phyloP scores from a whole-genome alignment of 805 yeast species.

The Tetrapisispora iriomotensis region DNA sequence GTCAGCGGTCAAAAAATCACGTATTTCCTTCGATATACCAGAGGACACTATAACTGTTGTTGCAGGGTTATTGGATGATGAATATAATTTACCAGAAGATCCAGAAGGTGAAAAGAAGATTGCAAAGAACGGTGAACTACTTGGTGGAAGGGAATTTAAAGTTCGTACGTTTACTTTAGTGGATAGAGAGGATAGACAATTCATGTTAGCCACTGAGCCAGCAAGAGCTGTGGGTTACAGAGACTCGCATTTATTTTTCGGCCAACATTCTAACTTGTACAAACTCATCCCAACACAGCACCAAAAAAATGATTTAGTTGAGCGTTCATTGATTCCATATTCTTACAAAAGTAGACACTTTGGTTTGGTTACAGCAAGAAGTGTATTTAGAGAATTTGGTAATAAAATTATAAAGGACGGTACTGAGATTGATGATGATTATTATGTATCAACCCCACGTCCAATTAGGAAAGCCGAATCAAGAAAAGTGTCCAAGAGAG shows the following conservation, averaged over 20 bases:
- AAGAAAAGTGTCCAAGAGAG: slow-evolving; percentile 5
- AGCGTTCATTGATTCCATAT: slow-evolving; percentile 72
- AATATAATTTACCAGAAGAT: slow-evolving; percentile 67
- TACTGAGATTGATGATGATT: slow-evolving; percentile 73
- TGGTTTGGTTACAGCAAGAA: slow-evolving; percentile 82
- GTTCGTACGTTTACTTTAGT: slow-evolving; percentile 55
- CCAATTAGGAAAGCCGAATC: slow-evolving; percentile 46
- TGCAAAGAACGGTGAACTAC: slow-evolving; percentile 52
- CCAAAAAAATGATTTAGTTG: slow-evolving; percentile 75
- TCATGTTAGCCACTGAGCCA: slow-evolving; percentile 92
- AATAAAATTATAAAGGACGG: slow-evolving; percentile 76
- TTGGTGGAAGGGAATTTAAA: slow-evolving; percentile 66
- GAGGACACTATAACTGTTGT: background rate
- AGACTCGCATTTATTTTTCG: slow-evolving; percentile 82
- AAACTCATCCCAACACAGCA: slow-evolving; percentile 65
- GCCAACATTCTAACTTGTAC: slow-evolving; percentile 67
- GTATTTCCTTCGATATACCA: slow-evolving; percentile 4
- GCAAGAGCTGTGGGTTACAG: slow-evolving; percentile 92
- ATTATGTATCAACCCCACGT: slow-evolving; percentile 53
- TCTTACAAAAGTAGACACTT: slow-evolving; percentile 87
- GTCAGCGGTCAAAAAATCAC: slow-evolving; percentile 29
- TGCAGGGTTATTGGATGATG: slow-evolving; percentile 54
- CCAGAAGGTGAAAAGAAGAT: slow-evolving; percentile 70
- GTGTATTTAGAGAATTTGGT: slow-evolving; percentile 87
- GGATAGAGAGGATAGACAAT: slow-evolving; percentile 54